Base-by-base conservation (phyloP, 495 filamentous ascomycete species). In the Neurospora terricola region DNA sequence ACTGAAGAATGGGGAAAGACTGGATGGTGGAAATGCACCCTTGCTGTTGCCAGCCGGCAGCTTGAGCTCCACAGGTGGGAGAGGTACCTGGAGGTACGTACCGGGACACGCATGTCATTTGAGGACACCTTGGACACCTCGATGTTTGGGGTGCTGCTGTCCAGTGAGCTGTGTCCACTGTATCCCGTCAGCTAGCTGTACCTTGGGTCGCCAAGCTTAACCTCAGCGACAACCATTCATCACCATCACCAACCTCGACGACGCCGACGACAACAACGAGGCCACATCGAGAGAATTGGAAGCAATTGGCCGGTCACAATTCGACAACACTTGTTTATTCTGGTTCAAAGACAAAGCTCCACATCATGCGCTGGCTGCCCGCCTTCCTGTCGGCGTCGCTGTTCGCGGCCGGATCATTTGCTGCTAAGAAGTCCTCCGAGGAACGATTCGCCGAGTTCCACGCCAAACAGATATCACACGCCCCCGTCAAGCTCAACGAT, bases 401-500 rank as follows among this genome's bases (percentile, higher is more conserved):
- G 78, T 75, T 84, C 77, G 77, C 88, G 77, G 74, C 88, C 72
- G 83, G 83, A 78, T 73, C 80, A 77, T 76, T 89, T 76, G 86
- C 87, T 72, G 87, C 90, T 73, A 91, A 89, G 79, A 87, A 84
- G 76, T 72, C 86, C 39, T 77, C 85, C 69, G 82, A 78, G 71
- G 83, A 88, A 72, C 84, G 83, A 74, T 97, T 96, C 82, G 79
- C 88, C 68, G 83, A 85, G 71, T 94, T 91, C 83, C 88, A 91
- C 77, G 75, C 86, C 69, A 88, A 92, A 76, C 87, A 92, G 43
- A 87, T 89, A 71, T 84, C 90, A 37, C 89, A 88, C 0, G 77
- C 87, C 34, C 90, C 94, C 3, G 76, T 98, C 77, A 87, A 93
- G 83, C 87, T 99, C 74, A 85, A 90, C 80, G 94, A 97, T 80